These are phyloP conservation scores for Plasmodium relictum DNA, from an alignment of 169 alveolate genomes.

Conservation along the genomic window DNA sequence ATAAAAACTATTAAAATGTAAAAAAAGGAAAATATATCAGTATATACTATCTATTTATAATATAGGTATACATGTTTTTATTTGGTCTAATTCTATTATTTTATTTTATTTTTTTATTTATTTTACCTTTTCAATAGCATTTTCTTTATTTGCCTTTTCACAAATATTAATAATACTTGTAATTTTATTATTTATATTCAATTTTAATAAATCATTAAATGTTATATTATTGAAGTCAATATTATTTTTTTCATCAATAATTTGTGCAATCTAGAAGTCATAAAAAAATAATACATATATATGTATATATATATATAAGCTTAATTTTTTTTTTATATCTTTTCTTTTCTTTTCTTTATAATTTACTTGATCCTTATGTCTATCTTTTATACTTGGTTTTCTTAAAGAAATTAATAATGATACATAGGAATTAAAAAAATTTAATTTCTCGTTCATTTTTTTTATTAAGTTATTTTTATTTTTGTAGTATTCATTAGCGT, in stretches of 20 bases:
- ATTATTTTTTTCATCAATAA: slow-evolving; percentile 53
- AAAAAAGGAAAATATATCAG: not conserved
- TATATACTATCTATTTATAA: not conserved
- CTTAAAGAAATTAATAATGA: slow-evolving; percentile 70
- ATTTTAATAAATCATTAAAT: slow-evolving; percentile 53
- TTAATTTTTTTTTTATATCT: not conserved
- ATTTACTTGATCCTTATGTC: slow-evolving; percentile 66
- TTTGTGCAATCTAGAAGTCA: slow-evolving; percentile 44
- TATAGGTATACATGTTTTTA: not conserved
- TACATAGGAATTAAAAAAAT: slow-evolving; percentile 62
- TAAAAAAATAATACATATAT: not conserved
- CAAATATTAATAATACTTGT: slow-evolving; percentile 71
- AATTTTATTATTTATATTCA: slow-evolving; percentile 62
- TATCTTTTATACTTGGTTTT: slow-evolving; percentile 74
- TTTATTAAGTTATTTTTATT: slow-evolving; percentile 56
- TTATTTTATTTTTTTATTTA: not conserved
- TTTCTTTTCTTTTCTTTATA: not conserved
- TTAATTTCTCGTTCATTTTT: slow-evolving; percentile 64
- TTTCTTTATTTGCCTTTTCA: slow-evolving; percentile 76
- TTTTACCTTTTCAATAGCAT: slow-evolving; percentile 73
- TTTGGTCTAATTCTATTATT: not conserved
- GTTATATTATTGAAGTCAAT: slow-evolving; percentile 74
- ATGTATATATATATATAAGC: not conserved
- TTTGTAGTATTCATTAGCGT: slow-evolving; percentile 72
- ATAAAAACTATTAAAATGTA: slow-evolving; percentile 24